These are phyloP conservation scores for Ogataea wickerhamii DNA, from an alignment of 805 yeast species.

Conservation along the genomic window DNA sequence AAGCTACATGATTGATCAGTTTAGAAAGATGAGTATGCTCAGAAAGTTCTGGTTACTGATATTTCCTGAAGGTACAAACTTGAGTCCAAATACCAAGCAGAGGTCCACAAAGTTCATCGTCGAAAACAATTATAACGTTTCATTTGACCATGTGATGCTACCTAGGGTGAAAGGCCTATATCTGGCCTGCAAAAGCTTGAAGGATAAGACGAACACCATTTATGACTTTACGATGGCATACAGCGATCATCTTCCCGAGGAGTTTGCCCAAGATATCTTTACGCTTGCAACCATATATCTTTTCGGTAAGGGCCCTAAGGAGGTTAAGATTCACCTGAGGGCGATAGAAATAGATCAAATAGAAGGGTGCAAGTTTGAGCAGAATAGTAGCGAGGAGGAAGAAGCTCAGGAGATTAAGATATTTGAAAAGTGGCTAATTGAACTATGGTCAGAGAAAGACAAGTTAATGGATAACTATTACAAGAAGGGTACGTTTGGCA, in stretches of 20 bases:
- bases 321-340: constrained; percentile 62
- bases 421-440: constrained; percentile 74
- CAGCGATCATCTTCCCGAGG: constrained; percentile 57
- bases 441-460: constrained; percentile 79
- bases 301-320: constrained; percentile 66
- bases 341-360: constrained; percentile 40
- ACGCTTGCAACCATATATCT: constrained; percentile 62
- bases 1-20: constrained; percentile 48
- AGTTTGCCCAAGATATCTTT: constrained; percentile 75
- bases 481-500: constrained; percentile 48
- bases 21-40: constrained; percentile 44
- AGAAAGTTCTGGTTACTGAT: constrained; percentile 59
- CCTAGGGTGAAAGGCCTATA: constrained; percentile 84
- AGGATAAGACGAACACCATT: constrained; percentile 50
- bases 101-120: constrained; percentile 57
- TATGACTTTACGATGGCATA: constrained; percentile 86
- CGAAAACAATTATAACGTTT: constrained; percentile 41
- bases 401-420: constrained; percentile 34
- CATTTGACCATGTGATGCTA: constrained; percentile 62
- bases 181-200: constrained; percentile 55
- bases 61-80: constrained; percentile 94
- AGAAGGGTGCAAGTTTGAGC: constrained; percentile 35
- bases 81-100: constrained; percentile 59
- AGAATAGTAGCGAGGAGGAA: constrained; percentile 43
- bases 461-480: constrained; percentile 59